These are phyloP conservation scores for Globisporangium alternatum DNA, from an alignment of 352 stramenopile genomes.

Conservation along the genomic window DNA sequence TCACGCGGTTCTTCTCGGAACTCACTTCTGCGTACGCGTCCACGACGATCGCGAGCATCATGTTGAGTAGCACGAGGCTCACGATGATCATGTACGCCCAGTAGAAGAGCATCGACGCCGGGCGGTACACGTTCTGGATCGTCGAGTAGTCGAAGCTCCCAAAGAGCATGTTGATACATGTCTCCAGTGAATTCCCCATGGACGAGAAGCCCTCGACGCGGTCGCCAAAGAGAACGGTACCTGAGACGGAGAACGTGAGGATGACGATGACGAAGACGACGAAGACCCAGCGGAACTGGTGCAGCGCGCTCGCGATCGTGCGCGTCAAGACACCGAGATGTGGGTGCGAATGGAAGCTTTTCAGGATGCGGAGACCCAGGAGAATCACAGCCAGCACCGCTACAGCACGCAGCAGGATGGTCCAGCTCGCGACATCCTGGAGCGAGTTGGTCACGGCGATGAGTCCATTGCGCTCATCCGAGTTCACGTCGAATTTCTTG, in stretches of 20 bases:
- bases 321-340: slow-evolving; percentile 52
- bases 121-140: slow-evolving; percentile 41
- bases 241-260: slow-evolving; percentile 46
- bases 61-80: slow-evolving; percentile 64
- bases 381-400: slow-evolving; percentile 31
- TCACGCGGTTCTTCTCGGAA: slow-evolving; percentile 29
- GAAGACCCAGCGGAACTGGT: slow-evolving; percentile 54
- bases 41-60: slow-evolving; percentile 73
- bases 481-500: slow-evolving; percentile 31
- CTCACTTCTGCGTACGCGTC: slow-evolving; percentile 52
- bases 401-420: slow-evolving; percentile 31
- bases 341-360: slow-evolving; percentile 55
- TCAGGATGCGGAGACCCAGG: slow-evolving; percentile 39
- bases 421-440: slow-evolving; percentile 26
- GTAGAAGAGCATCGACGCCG: slow-evolving; percentile 59
- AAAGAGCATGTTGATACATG: slow-evolving; percentile 69
- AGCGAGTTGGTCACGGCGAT: slow-evolving; percentile 25
- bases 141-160: slow-evolving; percentile 55
- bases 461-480: slow-evolving; percentile 27
- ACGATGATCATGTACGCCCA: slow-evolving; percentile 66
- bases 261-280: slow-evolving; percentile 60
- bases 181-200: slow-evolving; percentile 37
- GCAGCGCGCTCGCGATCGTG: slow-evolving; percentile 45
- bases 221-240: slow-evolving; percentile 55
- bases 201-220: slow-evolving; percentile 47